Base-by-base conservation (phyloP, 2,329 filamentous ascomycete species). In the Nigrospora oryzae region DNA sequence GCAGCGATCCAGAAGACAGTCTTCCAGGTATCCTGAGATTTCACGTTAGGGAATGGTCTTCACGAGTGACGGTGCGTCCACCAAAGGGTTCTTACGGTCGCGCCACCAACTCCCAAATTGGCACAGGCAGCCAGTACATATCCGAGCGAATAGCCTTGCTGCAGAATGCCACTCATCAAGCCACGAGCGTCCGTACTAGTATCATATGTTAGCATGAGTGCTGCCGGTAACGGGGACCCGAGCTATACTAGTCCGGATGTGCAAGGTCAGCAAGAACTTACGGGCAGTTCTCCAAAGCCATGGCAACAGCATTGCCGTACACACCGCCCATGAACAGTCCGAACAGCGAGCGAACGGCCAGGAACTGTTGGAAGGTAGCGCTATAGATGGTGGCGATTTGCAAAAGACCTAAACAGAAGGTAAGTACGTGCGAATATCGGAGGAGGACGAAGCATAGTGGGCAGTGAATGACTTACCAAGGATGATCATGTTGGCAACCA, bases 271-370 rank as follows among this genome's bases (percentile, higher is more conserved):
- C 14, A 34, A 11, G 38, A 31, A 68, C 75, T 64, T 66, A 75
- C 70, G 81, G 82, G 63, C 80, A 84, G 54, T 84, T 81, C 58
- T 89, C 86, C 10, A 89, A 69, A 1, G 84, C 84, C 79, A 87
- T 89, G 40, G 84, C 83, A 38, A 86, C 83, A 33, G 84, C 84
- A 55, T 88, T 87, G 33, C 85, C 86, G 61, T 88, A 89, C 12
- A 89, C 81, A 53, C 86, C 86, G 34, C 85, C 86, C 85, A 89
- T 89, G 63, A 87, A 86, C 12, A 89, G 68, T 16, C 86, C 86
- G 54, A 89, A 89, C 12, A 89, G 64, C 49, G 79, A 78, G 42
- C 86, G 73, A 1, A 89, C 84, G 10, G 79, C 84, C n/a, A 89
- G 66, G 61, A 90, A 90, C 55, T 87, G 77, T 44, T 74, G 62